Evolutionary conservation across 176 grass and related monocot genomes (phyloP).

Genomic region (Tuctoria greenei): DNA sequence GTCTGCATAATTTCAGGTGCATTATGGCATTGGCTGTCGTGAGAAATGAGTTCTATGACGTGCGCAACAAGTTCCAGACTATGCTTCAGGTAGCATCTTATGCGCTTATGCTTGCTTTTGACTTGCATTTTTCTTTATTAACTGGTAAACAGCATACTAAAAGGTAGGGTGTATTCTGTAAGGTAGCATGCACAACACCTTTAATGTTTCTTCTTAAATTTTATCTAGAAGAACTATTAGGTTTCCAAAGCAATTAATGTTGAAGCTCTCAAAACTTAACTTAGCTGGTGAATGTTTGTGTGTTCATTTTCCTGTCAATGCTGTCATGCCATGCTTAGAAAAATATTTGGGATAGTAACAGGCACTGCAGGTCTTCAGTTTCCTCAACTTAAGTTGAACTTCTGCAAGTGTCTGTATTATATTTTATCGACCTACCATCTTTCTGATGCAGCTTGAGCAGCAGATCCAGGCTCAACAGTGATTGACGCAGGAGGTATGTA

Average conservation of each 20-base stretch:
- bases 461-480: conserved; percentile 63
- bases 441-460: conserved; percentile 74
- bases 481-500: conserved; percentile 6
- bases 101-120: conserved; percentile 10
- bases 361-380: background rate
- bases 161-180: background rate
- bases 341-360: background rate
- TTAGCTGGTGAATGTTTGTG: background rate
- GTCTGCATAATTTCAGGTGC: conserved; percentile 48
- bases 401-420: background rate
- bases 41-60: conserved; percentile 61
- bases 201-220: background rate
- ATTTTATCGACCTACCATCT: conserved; percentile 2
- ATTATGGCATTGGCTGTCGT: conserved; percentile 55
- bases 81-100: conserved; percentile 73
- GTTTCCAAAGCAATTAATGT: background rate
- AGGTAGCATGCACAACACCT: background rate
- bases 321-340: background rate
- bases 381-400: conserved; percentile 1
- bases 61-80: conserved; percentile 57
- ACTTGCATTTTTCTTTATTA: background rate
- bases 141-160: background rate
- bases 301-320: background rate
- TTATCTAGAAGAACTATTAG: background rate
- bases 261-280: background rate